These are phyloP conservation scores for Hypoxylon intermedium DNA, from an alignment of 495 filamentous ascomycete genomes.

Conservation along the genomic window DNA sequence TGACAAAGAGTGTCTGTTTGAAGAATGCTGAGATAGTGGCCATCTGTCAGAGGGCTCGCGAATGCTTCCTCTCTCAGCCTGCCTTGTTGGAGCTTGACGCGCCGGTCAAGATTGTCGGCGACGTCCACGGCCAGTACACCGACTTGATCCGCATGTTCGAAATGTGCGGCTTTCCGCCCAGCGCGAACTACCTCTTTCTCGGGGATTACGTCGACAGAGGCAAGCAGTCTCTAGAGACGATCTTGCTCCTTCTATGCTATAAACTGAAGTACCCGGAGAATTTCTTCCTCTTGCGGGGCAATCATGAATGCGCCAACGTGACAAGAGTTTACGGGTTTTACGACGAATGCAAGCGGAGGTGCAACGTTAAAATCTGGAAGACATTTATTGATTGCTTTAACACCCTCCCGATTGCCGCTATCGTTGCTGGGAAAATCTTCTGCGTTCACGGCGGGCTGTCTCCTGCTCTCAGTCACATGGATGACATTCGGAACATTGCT, in stretches of 20 bases:
- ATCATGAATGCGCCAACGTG: constrained; percentile 98
- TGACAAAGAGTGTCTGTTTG: constrained; percentile 94
- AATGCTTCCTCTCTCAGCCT: constrained; percentile 90
- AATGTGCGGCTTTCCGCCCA: constrained; percentile 97
- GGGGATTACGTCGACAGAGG: constrained; percentile 98
- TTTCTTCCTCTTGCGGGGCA: constrained; percentile 96
- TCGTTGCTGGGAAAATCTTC: constrained; percentile 98
- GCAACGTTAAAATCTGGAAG: constrained; percentile 99
- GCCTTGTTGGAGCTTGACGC: constrained; percentile 89
- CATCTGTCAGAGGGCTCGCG: constrained; percentile 84
- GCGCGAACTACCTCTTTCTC: constrained; percentile 92
- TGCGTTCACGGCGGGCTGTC: constrained; percentile 98
- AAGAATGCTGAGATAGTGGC: constrained; percentile 97
- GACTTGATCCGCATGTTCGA: constrained; percentile 98
- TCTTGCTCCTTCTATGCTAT: constrained; percentile 94
- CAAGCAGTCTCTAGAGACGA: constrained; percentile 97
- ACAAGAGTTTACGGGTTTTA: constrained; percentile 99
- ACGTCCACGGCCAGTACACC: constrained; percentile 98
- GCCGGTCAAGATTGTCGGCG: constrained; percentile 98
- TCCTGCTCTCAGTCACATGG: constrained; percentile 92
- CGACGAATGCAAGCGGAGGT: constrained; percentile 97
- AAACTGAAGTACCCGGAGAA: constrained; percentile 99
- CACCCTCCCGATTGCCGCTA: constrained; percentile 90
- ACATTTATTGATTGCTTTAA: constrained; percentile 99
- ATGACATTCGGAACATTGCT: constrained; percentile 95